A percentile compares a stretch with the other conserved stretches of the same genome.
Evolutionary conservation across 2,329 filamentous ascomycete species (phyloP).

Genomic region (Exophiala xenobiotica): DNA sequence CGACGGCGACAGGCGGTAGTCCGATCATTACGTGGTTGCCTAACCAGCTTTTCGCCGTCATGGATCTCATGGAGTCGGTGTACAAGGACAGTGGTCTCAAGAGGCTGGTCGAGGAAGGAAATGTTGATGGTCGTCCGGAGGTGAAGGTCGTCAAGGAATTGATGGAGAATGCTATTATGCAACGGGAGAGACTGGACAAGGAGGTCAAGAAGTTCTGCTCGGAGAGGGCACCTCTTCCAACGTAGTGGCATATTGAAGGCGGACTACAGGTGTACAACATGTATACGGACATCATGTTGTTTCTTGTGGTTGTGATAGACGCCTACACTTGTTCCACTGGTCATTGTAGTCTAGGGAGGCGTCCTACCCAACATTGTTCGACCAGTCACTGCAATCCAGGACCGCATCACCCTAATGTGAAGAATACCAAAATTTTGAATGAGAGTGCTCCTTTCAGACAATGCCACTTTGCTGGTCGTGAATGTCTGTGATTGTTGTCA

Average conservation of each 20-base stretch:
- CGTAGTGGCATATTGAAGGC: background rate
- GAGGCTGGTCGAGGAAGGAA: constrained; percentile 6
- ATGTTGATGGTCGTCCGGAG: constrained; percentile 2
- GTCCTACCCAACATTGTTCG: too few relatives aligned
- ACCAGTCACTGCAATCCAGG: too few relatives aligned
- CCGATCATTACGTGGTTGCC: constrained; percentile 52
- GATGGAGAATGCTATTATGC: constrained; percentile 37
- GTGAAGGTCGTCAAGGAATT: constrained; percentile 34
- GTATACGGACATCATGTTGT: too few relatives aligned
- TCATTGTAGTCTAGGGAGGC: too few relatives aligned
- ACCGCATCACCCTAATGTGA: too few relatives aligned
- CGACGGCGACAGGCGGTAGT: constrained; percentile 50
- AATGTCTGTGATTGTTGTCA: too few relatives aligned
- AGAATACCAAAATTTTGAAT: too few relatives aligned
- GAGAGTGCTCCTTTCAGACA: too few relatives aligned
- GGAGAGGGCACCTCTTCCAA: constrained; percentile 41
- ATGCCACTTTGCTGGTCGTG: too few relatives aligned
- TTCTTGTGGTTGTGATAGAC: too few relatives aligned
- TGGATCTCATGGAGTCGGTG: constrained; percentile 49
- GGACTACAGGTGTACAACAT: background rate
- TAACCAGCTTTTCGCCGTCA: constrained; percentile 49
- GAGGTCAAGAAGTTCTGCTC: constrained; percentile 49
- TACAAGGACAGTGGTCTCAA: constrained; percentile 37
- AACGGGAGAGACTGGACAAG: constrained; percentile 40
- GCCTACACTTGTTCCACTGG: too few relatives aligned